Evolutionary conservation across 2,329 filamentous ascomycete species (phyloP).

Genomic region (Colletotrichum paranaense): DNA sequence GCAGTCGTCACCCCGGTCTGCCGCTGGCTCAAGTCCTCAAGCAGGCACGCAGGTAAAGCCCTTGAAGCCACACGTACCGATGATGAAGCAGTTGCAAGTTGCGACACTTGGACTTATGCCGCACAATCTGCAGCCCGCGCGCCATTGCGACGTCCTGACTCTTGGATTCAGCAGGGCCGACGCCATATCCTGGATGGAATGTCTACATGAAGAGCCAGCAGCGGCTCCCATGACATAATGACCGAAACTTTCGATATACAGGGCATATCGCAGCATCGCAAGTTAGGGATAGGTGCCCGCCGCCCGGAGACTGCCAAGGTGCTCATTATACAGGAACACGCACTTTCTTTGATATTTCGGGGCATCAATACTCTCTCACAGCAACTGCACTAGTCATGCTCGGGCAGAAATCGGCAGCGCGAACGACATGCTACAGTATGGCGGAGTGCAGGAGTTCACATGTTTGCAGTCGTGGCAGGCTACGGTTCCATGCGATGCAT

Average conservation of each 20-base stretch:
- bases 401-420: too few relatives aligned
- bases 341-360: neutral
- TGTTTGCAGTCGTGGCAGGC: neutral
- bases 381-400: neutral
- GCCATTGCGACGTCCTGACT: conserved; percentile 23
- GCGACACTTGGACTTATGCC: conserved; percentile 4
- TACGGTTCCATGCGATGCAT: neutral
- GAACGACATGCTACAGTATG: neutral
- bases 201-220: conserved; percentile 3
- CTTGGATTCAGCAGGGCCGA: neutral
- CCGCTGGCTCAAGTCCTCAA: neutral
- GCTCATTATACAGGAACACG: neutral
- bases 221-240: conserved; percentile 28
- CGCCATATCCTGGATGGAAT: conserved; percentile 3
- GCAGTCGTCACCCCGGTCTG: conserved; percentile 13
- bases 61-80: conserved; percentile 2
- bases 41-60: neutral
- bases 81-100: conserved; percentile 4
- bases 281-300: conserved; percentile 1
- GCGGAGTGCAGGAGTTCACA: neutral
- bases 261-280: neutral
- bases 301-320: neutral
- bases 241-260: conserved; percentile 3
- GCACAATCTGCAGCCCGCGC: conserved; percentile 1
- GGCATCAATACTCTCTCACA: neutral